phyloP scores from a whole-genome alignment of 1,284 basidiomycete genomes.

The Taiwanofungus camphoratus region DNA sequence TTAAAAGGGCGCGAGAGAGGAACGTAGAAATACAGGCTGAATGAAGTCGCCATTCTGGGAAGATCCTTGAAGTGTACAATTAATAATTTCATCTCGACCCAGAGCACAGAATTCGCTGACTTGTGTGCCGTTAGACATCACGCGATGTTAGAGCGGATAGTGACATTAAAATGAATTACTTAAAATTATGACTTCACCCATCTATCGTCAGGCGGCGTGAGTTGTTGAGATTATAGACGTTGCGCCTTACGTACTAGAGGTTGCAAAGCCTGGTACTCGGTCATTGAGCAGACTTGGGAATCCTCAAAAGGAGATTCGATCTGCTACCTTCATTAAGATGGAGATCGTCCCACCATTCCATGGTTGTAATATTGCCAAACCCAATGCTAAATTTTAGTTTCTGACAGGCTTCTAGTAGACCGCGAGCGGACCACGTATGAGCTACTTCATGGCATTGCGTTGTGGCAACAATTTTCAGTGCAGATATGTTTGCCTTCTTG shows the following conservation, averaged over 20 bases:
- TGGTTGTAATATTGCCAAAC: conserved; percentile 91
- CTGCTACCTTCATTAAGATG: conserved; percentile 72
- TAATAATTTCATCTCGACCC: not conserved
- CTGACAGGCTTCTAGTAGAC: not conserved
- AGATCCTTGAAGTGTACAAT: conserved; percentile 41
- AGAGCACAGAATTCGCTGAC: conserved; percentile 25
- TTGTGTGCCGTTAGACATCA: conserved; percentile 34
- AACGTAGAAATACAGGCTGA: conserved; percentile 59
- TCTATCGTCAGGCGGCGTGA: conserved; percentile 33
- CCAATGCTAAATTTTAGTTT: conserved; percentile 22
- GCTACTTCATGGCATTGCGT: conserved; percentile 84
- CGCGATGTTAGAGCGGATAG: conserved; percentile 1
- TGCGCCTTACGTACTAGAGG: conserved; percentile 42
- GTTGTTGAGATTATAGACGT: not conserved
- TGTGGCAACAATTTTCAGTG: conserved; percentile 76
- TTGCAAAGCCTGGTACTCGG: conserved; percentile 68
- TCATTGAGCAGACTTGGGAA: not conserved
- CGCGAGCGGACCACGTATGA: conserved; percentile 67
- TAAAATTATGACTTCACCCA: conserved; percentile 90
- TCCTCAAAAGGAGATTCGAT: conserved; percentile 16
- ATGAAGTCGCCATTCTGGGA: conserved; percentile 74
- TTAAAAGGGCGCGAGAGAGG: conserved; percentile 43
- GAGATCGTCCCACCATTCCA: conserved; percentile 92
- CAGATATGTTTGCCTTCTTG: conserved; percentile 67
- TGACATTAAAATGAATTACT: conserved; percentile 39